These are phyloP conservation scores for Sanghuangporus baumii DNA, from an alignment of 1,284 basidiomycete species.

Conservation along the genomic window DNA sequence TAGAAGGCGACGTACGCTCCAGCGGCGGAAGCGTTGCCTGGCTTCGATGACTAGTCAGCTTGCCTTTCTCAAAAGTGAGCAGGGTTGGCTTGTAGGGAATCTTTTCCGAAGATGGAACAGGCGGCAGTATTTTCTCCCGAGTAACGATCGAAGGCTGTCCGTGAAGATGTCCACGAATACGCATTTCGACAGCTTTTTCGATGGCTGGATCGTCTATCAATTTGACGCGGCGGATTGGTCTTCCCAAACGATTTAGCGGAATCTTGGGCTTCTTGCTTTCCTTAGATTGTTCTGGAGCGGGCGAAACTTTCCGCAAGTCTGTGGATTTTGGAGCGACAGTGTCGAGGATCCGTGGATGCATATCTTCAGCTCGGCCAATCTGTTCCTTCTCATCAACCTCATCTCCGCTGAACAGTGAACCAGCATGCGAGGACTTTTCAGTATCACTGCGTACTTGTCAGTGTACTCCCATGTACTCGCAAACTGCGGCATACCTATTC, in stretches of 20 bases:
- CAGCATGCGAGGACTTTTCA: conserved; percentile 5
- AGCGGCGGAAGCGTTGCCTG: not conserved
- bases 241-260: not conserved
- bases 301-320: not conserved
- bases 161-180: not conserved
- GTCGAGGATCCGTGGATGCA: not conserved
- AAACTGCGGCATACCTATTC: not conserved
- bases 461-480: not conserved
- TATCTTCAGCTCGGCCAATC: not conserved
- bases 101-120: not conserved
- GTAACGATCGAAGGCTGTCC: not conserved
- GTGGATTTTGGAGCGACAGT: not conserved
- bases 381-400: not conserved
- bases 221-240: conserved; percentile 1
- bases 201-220: conserved; percentile 9
- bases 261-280: not conserved
- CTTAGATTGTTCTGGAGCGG: not conserved
- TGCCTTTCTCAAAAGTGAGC: conserved; percentile 13
- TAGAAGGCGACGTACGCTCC: not conserved
- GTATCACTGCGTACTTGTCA: not conserved
- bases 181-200: not conserved
- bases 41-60: conserved; percentile 4
- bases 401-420: conserved; percentile 15
- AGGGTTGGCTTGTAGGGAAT: not conserved
- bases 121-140: not conserved